Evolutionary conservation across 2,329 filamentous ascomycete genomes (phyloP).

Genomic region (Catunica adiposa): DNA sequence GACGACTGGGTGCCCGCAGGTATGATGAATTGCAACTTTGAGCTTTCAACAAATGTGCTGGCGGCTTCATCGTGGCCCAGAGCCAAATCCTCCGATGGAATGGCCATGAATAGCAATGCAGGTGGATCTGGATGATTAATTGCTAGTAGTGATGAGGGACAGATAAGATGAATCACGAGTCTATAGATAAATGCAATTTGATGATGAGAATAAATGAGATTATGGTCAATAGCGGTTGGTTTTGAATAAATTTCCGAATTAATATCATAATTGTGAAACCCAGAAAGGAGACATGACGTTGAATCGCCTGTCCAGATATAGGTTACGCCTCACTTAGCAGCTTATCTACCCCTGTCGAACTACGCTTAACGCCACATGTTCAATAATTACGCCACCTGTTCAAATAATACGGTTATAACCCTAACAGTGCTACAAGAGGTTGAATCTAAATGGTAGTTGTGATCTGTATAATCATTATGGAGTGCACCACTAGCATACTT

Average conservation of each 20-base stretch:
- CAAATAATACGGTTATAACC: too few relatives aligned
- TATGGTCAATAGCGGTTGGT: background rate
- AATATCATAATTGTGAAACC: background rate
- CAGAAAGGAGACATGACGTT: slow-evolving; percentile 1
- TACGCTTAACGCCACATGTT: background rate
- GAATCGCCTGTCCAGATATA: background rate
- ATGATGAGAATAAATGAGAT: too few relatives aligned
- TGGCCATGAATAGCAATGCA: slow-evolving; percentile 17
- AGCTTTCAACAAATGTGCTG: slow-evolving; percentile 37
- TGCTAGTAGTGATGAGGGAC: too few relatives aligned
- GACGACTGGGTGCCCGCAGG: slow-evolving; percentile 39
- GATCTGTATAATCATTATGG: too few relatives aligned
- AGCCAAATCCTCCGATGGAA: slow-evolving; percentile 19
- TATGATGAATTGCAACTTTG: slow-evolving; percentile 44
- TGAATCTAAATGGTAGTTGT: too few relatives aligned
- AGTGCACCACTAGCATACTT: background rate
- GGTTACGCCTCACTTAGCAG: background rate
- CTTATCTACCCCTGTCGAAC: background rate
- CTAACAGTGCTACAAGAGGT: too few relatives aligned
- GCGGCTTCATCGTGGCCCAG: slow-evolving; percentile 18
- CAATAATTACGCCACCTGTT: too few relatives aligned
- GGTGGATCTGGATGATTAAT: too few relatives aligned
- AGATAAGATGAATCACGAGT: too few relatives aligned
- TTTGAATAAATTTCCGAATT: background rate
- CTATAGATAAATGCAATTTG: too few relatives aligned